phyloP scores from a whole-genome alignment of 2,329 filamentous ascomycete species.

The Colletotrichum costaricense region DNA sequence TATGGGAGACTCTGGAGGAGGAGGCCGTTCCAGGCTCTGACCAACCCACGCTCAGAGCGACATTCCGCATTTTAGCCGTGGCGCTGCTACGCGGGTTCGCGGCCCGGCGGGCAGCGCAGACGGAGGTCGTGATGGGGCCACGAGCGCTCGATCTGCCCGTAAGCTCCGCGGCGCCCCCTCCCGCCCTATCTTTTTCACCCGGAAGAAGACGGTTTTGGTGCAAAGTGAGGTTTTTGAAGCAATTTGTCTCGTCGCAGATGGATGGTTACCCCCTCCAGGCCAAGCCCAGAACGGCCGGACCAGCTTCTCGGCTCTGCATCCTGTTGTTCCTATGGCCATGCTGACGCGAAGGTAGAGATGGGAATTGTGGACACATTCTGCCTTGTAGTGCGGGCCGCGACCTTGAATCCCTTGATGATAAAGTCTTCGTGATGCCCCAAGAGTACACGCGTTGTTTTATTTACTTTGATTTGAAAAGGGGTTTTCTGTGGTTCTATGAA shows the following conservation, averaged over 20 bases:
- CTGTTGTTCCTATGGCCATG: conserved; percentile 1
- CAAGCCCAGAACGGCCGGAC: not conserved
- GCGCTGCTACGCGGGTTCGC: conserved; percentile 25
- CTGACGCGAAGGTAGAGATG: not conserved
- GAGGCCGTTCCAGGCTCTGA: conserved; percentile 1
- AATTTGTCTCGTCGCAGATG: conserved; percentile 24
- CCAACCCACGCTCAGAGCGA: conserved; percentile 23
- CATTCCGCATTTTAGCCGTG: conserved; percentile 30
- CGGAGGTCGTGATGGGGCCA: conserved; percentile 1
- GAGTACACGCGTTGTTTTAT: not conserved
- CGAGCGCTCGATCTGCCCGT: not conserved
- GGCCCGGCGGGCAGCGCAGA: conserved; percentile 32
- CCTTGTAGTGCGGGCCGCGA: not conserved
- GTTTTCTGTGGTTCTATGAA: not conserved
- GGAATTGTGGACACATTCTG: conserved; percentile 19
- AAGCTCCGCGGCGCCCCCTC: not conserved
- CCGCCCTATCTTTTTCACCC: conserved; percentile 8
- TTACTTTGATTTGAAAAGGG: conserved; percentile 16
- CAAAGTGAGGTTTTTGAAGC: conserved; percentile 7
- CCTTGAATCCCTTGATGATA: conserved; percentile 18
- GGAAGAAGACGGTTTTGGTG: conserved; percentile 3
- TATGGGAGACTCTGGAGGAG: not conserved
- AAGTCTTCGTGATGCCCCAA: conserved; percentile 34
- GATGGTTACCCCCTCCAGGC: not conserved
- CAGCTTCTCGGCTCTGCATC: conserved; percentile 20